Base-by-base conservation (phyloP, 1,139 yeast species). In the Pichia cactophila region DNA sequence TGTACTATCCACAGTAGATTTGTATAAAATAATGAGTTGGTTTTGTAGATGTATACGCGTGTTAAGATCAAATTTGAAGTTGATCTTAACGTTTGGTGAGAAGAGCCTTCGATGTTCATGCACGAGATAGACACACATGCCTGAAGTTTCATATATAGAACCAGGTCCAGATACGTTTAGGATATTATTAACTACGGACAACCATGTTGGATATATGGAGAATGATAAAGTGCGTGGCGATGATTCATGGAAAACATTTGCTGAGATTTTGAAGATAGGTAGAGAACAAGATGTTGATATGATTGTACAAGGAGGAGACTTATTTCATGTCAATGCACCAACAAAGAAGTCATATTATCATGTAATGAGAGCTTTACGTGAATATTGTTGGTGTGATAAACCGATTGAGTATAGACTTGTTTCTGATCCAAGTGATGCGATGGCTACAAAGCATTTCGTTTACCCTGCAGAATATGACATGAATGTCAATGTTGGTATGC, bases 171-270 rank as follows among this genome's bases (percentile, higher is more conserved):
- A 68, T 63, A 87, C 96, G 0, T 78, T 90, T 17, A 69, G 87
- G 42, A 77, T 92, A 26, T 77, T 92, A 38, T 68, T 92, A 23
- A 89, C 98, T 2, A 89, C 98, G 1, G 99, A 92, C 61, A 92
- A 92, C 63, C 99, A 92, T 72, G 96, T 92, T 33, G 99, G 99
- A 1, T 90, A 83, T 63, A 81, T 81, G 53, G 98, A 92, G 62
- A 77, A 78, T 42, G 98, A 92, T 63, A 92, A 96, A 0, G 81
- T 92, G 11, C 74, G 95, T 31, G 96, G 97, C 1, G 85, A 86
- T 58, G 99, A 92, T 63, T 80, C 96, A 1, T 86, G 95, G 83
- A 74, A 68, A 48, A 86, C 96, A 0, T 92, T 92, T 61, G 80
- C 86, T 50, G 98, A 92, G 66, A 81, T 88, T 52, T 78, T 89